Conservation (phyloP, 2,329 filamentous ascomycete species). For the Rosellinia necatrix region DNA sequence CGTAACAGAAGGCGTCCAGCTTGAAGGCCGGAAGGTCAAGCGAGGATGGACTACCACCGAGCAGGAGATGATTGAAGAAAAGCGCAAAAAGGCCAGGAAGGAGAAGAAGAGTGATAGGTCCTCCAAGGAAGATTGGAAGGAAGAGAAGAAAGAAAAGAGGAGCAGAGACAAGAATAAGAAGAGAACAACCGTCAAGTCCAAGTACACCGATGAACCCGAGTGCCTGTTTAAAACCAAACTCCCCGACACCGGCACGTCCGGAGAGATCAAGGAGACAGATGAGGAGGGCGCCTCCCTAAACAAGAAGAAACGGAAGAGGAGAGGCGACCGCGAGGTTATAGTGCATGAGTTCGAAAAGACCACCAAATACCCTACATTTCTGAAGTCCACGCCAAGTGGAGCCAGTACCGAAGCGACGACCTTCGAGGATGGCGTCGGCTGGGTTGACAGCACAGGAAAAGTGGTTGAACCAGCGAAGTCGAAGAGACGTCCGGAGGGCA, state of each 20-base stretch:
- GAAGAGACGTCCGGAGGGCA: constrained; percentile 40
- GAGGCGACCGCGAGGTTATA: constrained; percentile 63
- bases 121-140: constrained; percentile 47
- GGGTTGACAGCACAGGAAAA: constrained; percentile 80
- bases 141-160: constrained; percentile 57
- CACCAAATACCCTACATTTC: constrained; percentile 79
- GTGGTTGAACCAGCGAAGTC: constrained; percentile 67
- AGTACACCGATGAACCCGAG: constrained; percentile 80
- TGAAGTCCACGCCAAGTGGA: constrained; percentile 61
- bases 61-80: constrained; percentile 53
- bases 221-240: constrained; percentile 84
- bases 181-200: constrained; percentile 67
- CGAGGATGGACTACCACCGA: constrained; percentile 82
- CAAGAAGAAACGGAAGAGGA: constrained; percentile 65
- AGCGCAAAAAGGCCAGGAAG: constrained; percentile 51
- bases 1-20: constrained; percentile 67
- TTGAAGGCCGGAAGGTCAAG: constrained; percentile 81
- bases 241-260: constrained; percentile 53
- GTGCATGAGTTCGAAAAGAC: constrained; percentile 92
- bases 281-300: constrained; percentile 51
- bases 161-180: constrained; percentile 59
- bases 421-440: constrained; percentile 84
- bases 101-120: constrained; percentile 46
- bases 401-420: constrained; percentile 55
- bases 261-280: constrained; percentile 48